Percentiles rank a stretch among this genome's conserved stretches.
These are phyloP conservation scores for Paraleonurus japonicus DNA, from an alignment of 257 asterid species.

Conservation along the genomic window DNA sequence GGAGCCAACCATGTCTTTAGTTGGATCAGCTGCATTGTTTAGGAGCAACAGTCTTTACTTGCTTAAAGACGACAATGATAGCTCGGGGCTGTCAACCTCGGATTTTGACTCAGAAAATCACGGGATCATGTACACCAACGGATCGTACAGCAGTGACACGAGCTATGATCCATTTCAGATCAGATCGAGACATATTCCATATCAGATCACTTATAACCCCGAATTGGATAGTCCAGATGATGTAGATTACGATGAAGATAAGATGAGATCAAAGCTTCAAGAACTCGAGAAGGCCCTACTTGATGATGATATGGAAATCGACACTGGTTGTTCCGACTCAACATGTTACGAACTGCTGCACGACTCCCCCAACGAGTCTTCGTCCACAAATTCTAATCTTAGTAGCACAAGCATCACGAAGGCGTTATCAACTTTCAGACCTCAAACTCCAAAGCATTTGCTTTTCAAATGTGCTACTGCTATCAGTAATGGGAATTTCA, in stretches of 20 bases:
- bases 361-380: constrained; percentile 74
- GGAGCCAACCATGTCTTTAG: constrained; percentile 23
- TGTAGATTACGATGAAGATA: constrained; percentile 51
- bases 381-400: constrained; percentile 58
- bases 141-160: not conserved
- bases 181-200: not conserved
- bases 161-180: constrained; percentile 17
- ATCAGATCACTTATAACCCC: not conserved
- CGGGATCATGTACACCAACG: constrained; percentile 3
- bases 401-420: constrained; percentile 51
- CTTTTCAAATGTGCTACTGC: constrained; percentile 76
- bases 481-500: constrained; percentile 53
- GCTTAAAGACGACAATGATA: constrained; percentile 12
- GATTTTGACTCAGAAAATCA: constrained; percentile 3
- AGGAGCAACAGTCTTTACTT: constrained; percentile 21
- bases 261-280: constrained; percentile 65
- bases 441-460: constrained; percentile 47
- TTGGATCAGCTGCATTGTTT: constrained; percentile 26
- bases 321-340: constrained; percentile 39
- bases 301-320: constrained; percentile 52
- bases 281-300: constrained; percentile 87
- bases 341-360: constrained; percentile 28
- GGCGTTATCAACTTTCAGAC: constrained; percentile 29
- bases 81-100: constrained; percentile 5
- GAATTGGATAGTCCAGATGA: constrained; percentile 45